Evolutionary conservation across 2,329 filamentous ascomycete species (phyloP).

Genomic region (Rugonectria rugulosa): DNA sequence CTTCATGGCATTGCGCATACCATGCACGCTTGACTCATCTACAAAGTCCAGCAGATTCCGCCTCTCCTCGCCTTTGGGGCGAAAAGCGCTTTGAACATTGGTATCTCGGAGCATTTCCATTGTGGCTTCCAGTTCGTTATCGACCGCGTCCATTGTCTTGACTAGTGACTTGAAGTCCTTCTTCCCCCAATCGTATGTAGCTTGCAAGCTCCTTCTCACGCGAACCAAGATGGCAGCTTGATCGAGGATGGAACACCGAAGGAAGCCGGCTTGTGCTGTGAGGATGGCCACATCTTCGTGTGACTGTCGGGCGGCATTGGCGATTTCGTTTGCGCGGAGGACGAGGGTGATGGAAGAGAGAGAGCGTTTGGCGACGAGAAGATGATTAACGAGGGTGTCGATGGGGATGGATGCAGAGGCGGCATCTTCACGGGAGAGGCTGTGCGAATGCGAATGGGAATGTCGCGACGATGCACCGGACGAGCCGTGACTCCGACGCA

Average conservation of each 20-base stretch:
- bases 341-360: slow-evolving; percentile 85
- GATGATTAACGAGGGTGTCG: slow-evolving; percentile 82
- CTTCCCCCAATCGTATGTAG: slow-evolving; percentile 65
- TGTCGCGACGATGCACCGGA: slow-evolving; percentile 46
- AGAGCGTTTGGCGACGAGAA: slow-evolving; percentile 87
- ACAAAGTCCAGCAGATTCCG: slow-evolving; percentile 79
- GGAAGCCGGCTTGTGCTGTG: slow-evolving; percentile 72
- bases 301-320: slow-evolving; percentile 75
- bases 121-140: slow-evolving; percentile 69
- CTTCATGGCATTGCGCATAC: slow-evolving; percentile 71
- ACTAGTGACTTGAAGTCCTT: slow-evolving; percentile 69
- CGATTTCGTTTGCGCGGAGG: slow-evolving; percentile 85
- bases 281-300: slow-evolving; percentile 82
- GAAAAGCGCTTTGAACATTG: slow-evolving; percentile 68
- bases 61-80: slow-evolving; percentile 63
- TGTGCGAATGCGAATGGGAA: slow-evolving; percentile 34
- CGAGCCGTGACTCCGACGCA: slow-evolving; percentile 47
- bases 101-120: slow-evolving; percentile 71
- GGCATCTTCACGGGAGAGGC: slow-evolving; percentile 22
- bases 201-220: slow-evolving; percentile 59
- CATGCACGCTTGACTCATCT: slow-evolving; percentile 73
- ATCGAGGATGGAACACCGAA: slow-evolving; percentile 67
- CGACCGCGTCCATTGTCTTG: slow-evolving; percentile 70
- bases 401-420: slow-evolving; percentile 51
- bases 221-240: slow-evolving; percentile 61